Conservation (phyloP, 176 grass and related monocot genomes). For the Musa schizocarpa region DNA sequence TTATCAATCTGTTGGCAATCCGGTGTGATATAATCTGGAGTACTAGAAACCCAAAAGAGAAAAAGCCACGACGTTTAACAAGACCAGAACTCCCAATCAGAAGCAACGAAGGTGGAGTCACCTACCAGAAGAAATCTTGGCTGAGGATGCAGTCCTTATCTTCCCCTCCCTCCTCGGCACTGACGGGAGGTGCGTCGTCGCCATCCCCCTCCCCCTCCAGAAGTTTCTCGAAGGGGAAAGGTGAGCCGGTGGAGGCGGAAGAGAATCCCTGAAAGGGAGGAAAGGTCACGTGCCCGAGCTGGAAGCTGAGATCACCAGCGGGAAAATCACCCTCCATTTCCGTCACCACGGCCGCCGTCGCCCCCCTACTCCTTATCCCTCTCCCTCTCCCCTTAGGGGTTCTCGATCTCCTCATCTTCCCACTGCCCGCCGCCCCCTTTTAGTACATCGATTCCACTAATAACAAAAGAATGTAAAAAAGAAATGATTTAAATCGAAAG, state of each 20-base stretch:
- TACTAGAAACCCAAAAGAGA: constrained; percentile 30
- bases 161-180: constrained; percentile 42
- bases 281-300: constrained; percentile 57
- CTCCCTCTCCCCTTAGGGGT: constrained; percentile 20
- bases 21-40: constrained; percentile 91
- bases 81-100: constrained; percentile 9
- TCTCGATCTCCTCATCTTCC: constrained; percentile 39
- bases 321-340: constrained; percentile 27
- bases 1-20: constrained; percentile 45
- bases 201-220: constrained; percentile 25
- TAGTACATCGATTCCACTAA: background rate
- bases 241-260: constrained; percentile 1
- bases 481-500: background rate
- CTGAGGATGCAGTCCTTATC: constrained; percentile 85
- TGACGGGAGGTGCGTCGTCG: background rate
- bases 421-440: background rate
- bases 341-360: constrained; percentile 1
- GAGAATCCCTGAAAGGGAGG: constrained; percentile 22
- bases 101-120: background rate
- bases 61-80: background rate
- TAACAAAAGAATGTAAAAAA: background rate
- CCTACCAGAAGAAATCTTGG: constrained; percentile 93
- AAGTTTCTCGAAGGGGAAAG: constrained; percentile 45
- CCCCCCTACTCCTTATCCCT: background rate
- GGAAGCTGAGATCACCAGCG: constrained; percentile 43